Conservation (phyloP, 805 yeast genomes). For the Candida peoriensis region DNA sequence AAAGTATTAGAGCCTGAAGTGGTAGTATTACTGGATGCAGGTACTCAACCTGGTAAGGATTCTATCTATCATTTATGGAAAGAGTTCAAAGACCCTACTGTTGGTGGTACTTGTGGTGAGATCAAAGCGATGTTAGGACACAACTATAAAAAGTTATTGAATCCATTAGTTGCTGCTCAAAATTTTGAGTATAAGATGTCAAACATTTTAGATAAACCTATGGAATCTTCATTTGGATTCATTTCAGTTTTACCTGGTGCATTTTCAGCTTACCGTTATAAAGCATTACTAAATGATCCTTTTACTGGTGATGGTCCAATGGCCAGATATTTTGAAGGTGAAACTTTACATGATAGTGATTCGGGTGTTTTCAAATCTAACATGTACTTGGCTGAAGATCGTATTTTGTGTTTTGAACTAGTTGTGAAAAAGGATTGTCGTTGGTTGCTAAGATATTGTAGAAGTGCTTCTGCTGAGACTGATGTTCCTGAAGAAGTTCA, state of each 20-base stretch:
- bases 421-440: constrained; percentile 75
- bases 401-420: constrained; percentile 90
- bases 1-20: constrained; percentile 77
- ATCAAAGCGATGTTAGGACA: constrained; percentile 81
- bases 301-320: constrained; percentile 83
- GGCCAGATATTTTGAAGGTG: constrained; percentile 89
- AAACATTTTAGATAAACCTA: constrained; percentile 90
- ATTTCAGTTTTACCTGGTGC: constrained; percentile 96
- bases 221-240: constrained; percentile 92
- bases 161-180: constrained; percentile 94
- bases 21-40: constrained; percentile 85
- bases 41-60: constrained; percentile 83
- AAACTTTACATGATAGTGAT: constrained; percentile 59
- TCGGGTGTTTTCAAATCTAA: constrained; percentile 88
- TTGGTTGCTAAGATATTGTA: constrained; percentile 83
- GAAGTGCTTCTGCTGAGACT: constrained; percentile 85
- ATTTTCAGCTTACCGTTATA: constrained; percentile 87
- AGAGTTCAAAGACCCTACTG: constrained; percentile 71
- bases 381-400: constrained; percentile 96
- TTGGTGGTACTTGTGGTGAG: constrained; percentile 98
- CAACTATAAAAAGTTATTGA: constrained; percentile 47
- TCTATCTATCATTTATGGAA: constrained; percentile 89
- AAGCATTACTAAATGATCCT: constrained; percentile 61
- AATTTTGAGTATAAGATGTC: constrained; percentile 96
- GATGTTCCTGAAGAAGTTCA: constrained; percentile 90